Evolutionary conservation across 2,329 filamentous ascomycete genomes (phyloP).

Genomic region (Cercospora sp.): DNA sequence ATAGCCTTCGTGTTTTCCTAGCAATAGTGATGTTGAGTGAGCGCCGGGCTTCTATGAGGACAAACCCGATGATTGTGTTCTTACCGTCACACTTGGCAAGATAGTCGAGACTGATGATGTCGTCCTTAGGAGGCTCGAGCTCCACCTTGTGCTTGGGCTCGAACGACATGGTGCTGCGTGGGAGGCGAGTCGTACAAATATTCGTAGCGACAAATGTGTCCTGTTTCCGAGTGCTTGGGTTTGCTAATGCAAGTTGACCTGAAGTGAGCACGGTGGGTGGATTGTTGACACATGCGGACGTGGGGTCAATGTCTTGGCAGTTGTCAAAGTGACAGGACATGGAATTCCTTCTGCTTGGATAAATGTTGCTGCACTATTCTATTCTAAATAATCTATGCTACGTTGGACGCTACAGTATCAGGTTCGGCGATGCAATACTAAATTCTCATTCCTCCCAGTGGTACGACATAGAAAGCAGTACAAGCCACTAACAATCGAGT

Average conservation of each 20-base stretch:
- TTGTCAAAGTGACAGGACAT: not conserved
- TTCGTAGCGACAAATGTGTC: conserved; percentile 1
- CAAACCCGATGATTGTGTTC: conserved; percentile 35
- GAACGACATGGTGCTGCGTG: conserved; percentile 51
- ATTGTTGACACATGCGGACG: not conserved
- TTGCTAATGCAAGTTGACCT: conserved; percentile 7
- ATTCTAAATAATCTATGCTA: not conserved
- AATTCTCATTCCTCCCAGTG: not conserved
- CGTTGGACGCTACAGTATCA: not conserved
- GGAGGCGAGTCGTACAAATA: not conserved
- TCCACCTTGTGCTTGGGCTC: conserved; percentile 75
- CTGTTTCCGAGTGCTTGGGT: not conserved
- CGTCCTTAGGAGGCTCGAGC: conserved; percentile 81
- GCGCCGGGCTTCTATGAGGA: not conserved
- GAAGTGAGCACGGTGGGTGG: not conserved
- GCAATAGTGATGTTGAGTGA: not conserved
- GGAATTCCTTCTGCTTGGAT: not conserved
- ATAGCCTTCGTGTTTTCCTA: conserved; percentile 64
- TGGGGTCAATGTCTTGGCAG: not conserved
- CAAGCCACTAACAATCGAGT: conserved; percentile 49
- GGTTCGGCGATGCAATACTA: not conserved
- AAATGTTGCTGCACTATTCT: not conserved
- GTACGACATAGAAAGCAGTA: not conserved
- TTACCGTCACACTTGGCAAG: conserved; percentile 80
- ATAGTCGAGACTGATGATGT: conserved; percentile 77